Base-by-base conservation (phyloP, 495 filamentous ascomycete species). In the Tuber umbilicatum region DNA sequence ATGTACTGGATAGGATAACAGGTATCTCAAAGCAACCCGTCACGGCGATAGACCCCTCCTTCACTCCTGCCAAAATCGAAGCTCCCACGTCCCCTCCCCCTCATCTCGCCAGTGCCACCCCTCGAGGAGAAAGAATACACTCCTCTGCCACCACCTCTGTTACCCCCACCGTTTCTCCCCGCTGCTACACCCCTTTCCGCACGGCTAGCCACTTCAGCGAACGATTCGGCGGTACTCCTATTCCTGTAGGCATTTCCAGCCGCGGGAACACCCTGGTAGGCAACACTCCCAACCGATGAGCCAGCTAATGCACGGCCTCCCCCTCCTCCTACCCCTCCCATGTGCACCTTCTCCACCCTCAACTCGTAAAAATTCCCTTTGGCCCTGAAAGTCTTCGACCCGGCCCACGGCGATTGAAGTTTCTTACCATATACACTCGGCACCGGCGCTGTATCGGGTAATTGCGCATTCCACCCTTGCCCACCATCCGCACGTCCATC, bases 21-120 rank as follows among this genome's bases (percentile, higher is more conserved):
- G 70, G 40, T 64, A 67, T 64, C 43, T 37, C 19, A 64, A 35
- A 72, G 70, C 27, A 60, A 68, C 39, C 55, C 55, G 10, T 64
- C 55, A 1, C 55, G 55, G 10, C 55, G 55, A 64, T 64, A 31
- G 10, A 12, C 55, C 55, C 55, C 55, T 31, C n/a, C 37, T 67
- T 73, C 69, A 19, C 74, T 10, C 2, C 31, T 2, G 12, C 31
- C 4, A 5, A 69, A 67, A 14, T 68, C 74, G 31, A n/a, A n/a
- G n/a, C 69, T 72, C 42, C 77, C 77, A 23, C 77, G 76, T 50
- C 72, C 64, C 70, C 50, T 47, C 31, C 69, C 75, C 23, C 69
- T 69, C 67, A 64, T 73, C n/a, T 68, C 43, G 14, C 40, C 31
- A 3, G 41, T 23, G 1, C 73, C 43, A 5, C 73, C 68, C 31